A percentile compares a stretch with the other conserved stretches of the same genome.
phyloP scores from a whole-genome alignment of 179 eudicot genomes.

The Nepenthes alata region DNA sequence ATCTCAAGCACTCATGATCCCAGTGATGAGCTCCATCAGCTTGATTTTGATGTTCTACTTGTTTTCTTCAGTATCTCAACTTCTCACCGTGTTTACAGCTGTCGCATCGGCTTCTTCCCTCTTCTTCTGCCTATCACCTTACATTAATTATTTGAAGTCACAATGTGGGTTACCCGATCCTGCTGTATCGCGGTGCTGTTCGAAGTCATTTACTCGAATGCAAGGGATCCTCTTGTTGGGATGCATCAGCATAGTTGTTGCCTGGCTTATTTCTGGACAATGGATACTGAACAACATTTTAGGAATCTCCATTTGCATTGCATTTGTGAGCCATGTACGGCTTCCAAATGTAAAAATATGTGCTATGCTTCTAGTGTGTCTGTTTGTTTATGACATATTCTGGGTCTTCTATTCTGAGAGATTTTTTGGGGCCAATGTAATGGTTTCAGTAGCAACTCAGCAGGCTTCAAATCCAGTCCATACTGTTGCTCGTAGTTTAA shows the following conservation, averaged over 20 bases:
- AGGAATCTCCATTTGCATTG: constrained; percentile 85
- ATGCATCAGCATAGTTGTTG: constrained; percentile 47
- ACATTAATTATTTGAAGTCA: constrained; percentile 42
- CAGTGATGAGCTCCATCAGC: constrained; percentile 90
- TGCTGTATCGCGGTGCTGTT: constrained; percentile 65
- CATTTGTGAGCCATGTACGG: constrained; percentile 94
- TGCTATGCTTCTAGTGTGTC: constrained; percentile 79
- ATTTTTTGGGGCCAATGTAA: constrained; percentile 90
- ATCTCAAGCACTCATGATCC: constrained; percentile 95
- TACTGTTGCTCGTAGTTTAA: constrained; percentile 86
- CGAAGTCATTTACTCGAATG: constrained; percentile 64
- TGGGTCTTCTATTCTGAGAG: constrained; percentile 98
- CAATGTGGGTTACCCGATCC: constrained; percentile 71
- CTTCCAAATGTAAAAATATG: constrained; percentile 94
- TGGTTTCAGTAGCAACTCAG: constrained; percentile 98
- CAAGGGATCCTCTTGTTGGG: constrained; percentile 58
- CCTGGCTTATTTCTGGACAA: constrained; percentile 92
- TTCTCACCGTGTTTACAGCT: constrained; percentile 83
- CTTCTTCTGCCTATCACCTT: constrained; percentile 74
- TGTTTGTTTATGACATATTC: constrained; percentile 85
- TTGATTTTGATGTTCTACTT: constrained; percentile 87
- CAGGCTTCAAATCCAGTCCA: constrained; percentile 97
- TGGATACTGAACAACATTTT: constrained; percentile 90
- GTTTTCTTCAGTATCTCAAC: constrained; percentile 89
- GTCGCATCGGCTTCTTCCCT: constrained; percentile 71